Percentiles rank a stretch among this genome's conserved stretches.
These are phyloP conservation scores for Betula pendula DNA, from an alignment of 306 rosid species.

Conservation along the genomic window DNA sequence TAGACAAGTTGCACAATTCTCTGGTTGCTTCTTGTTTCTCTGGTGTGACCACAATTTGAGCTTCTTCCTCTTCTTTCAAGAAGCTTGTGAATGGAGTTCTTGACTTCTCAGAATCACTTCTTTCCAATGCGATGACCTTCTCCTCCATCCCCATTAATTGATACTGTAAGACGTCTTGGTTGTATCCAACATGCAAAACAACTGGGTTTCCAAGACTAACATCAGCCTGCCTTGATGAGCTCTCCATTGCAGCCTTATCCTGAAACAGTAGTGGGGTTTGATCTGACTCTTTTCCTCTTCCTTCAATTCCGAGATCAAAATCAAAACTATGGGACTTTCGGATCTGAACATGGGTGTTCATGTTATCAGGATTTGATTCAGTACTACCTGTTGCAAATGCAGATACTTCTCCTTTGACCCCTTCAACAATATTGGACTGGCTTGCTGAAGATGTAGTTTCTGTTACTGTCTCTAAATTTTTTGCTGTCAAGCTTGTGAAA, in stretches of 20 bases:
- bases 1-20: slow-evolving; percentile 12
- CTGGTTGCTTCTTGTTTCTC: slow-evolving; percentile 32
- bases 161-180: slow-evolving; percentile 12
- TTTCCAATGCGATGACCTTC: slow-evolving; percentile 58
- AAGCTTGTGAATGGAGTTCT: slow-evolving; percentile 51
- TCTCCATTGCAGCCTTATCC: slow-evolving; percentile 37
- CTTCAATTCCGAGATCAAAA: slow-evolving; percentile 56
- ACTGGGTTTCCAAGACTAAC: no score
- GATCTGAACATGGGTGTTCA: slow-evolving; percentile 38
- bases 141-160: slow-evolving; percentile 50
- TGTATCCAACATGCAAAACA: slow-evolving; percentile 23
- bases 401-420: no score
- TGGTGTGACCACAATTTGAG: slow-evolving; percentile 35
- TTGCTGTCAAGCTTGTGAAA: no score
- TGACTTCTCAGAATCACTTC: slow-evolving; percentile 59
- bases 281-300: slow-evolving; percentile 55
- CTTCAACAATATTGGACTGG: no score
- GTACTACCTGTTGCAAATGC: no score
- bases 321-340: slow-evolving; percentile 87
- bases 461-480: no score
- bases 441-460: no score
- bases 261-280: slow-evolving; percentile 51
- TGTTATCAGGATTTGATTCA: slow-evolving; percentile 63
- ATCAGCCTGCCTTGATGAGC: slow-evolving; percentile 27
- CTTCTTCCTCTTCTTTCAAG: slow-evolving; percentile 59